These are phyloP conservation scores for Phoma herbarum DNA, from an alignment of 2,329 filamentous ascomycete species.

Conservation along the genomic window DNA sequence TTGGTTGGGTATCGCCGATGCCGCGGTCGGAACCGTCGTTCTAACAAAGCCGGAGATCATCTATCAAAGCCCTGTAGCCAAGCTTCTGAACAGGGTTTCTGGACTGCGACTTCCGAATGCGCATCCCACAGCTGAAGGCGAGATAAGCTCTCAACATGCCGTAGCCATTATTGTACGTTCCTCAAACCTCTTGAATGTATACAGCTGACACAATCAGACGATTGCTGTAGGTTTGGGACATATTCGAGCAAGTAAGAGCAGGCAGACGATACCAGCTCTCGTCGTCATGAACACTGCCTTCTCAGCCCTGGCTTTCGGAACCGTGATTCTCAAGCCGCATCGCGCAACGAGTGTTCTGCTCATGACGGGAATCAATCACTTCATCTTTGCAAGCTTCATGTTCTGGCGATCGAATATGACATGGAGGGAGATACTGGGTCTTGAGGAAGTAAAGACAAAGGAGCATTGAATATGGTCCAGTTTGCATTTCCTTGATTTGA, in stretches of 20 bases:
- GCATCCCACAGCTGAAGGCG: conserved; percentile 19
- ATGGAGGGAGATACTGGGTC: conserved; percentile 4
- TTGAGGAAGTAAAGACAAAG: background rate
- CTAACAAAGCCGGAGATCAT: conserved; percentile 29
- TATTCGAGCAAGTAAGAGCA: conserved; percentile 21
- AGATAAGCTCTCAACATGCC: conserved; percentile 25
- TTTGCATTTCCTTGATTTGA: background rate
- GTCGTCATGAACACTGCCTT: conserved; percentile 27
- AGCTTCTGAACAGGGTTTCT: conserved; percentile 10
- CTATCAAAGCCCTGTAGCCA: conserved; percentile 27
- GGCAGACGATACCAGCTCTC: conserved; percentile 18
- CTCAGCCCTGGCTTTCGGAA: conserved; percentile 24
- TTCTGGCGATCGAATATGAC: conserved; percentile 6
- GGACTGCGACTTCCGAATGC: conserved; percentile 27
- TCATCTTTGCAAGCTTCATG: conserved; percentile 23
- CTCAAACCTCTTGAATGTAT: background rate
- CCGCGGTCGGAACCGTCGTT: conserved; percentile 23
- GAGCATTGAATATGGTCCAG: background rate
- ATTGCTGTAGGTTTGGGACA: conserved; percentile 26
- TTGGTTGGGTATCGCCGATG: conserved; percentile 29
- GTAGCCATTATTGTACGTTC: conserved; percentile 26
- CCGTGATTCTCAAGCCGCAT: conserved; percentile 23
- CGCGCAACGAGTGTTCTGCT: conserved; percentile 25
- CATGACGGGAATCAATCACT: conserved; percentile 29
- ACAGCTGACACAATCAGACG: conserved; percentile 11